These are phyloP conservation scores for Trichoderma reesei DNA, from an alignment of 495 filamentous ascomycete species.

Conservation along the genomic window DNA sequence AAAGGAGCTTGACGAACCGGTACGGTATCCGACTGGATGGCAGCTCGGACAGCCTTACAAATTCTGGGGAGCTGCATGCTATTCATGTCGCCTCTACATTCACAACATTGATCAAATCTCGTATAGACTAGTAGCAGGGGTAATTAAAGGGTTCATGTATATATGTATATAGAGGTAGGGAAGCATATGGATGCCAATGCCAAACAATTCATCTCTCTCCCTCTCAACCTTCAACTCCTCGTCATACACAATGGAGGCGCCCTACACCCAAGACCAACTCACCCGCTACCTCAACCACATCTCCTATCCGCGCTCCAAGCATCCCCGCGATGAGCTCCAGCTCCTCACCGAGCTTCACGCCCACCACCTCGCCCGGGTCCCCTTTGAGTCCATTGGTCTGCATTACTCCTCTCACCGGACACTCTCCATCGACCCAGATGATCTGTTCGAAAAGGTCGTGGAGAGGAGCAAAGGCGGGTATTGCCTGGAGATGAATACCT, in stretches of 20 bases:
- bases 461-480: conserved; percentile 48
- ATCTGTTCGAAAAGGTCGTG: conserved; percentile 58
- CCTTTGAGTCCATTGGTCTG: conserved; percentile 58
- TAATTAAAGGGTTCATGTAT: too few relatives aligned
- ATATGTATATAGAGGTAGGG: too few relatives aligned
- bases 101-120: too few relatives aligned
- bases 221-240: neutral
- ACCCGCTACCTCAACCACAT: conserved; percentile 33
- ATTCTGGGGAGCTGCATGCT: too few relatives aligned
- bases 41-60: too few relatives aligned
- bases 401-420: conserved; percentile 40
- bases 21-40: too few relatives aligned
- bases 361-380: conserved; percentile 49
- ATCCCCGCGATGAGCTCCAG: conserved; percentile 15
- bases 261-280: conserved; percentile 21
- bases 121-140: too few relatives aligned
- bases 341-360: conserved; percentile 32
- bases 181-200: too few relatives aligned
- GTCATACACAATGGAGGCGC: conserved; percentile 13
- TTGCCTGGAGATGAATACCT: conserved; percentile 65
- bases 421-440: conserved; percentile 45
- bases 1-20: too few relatives aligned
- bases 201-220: neutral
- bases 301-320: conserved; percentile 20
- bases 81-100: too few relatives aligned